Evolutionary conservation across 2,329 filamentous ascomycete species (phyloP).

Genomic region (Apiospora pterosperma): DNA sequence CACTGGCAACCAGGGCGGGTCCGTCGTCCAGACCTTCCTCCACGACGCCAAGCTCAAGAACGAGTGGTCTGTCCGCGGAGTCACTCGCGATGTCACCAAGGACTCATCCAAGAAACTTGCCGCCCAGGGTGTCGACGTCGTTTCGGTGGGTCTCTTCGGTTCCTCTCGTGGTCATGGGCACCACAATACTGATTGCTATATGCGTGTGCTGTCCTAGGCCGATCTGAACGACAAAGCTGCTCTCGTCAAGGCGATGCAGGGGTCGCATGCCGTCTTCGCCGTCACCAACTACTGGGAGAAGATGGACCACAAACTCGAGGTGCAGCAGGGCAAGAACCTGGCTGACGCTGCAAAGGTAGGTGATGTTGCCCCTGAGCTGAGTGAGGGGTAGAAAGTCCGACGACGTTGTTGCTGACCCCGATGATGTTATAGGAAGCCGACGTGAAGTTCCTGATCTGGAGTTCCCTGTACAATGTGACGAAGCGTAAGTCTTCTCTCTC

Average conservation of each 20-base stretch:
- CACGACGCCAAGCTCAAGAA: conserved; percentile 37
- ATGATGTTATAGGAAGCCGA: conserved; percentile 28
- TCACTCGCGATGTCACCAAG: conserved; percentile 48
- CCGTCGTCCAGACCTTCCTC: conserved; percentile 42
- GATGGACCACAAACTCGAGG: conserved; percentile 35
- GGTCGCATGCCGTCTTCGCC: conserved; percentile 46
- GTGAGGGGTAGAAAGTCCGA: neutral
- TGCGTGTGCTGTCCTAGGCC: conserved; percentile 33
- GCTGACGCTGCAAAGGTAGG: conserved; percentile 42
- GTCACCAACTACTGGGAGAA: conserved; percentile 52
- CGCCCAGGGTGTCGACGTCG: conserved; percentile 46
- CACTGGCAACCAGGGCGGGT: conserved; percentile 59
- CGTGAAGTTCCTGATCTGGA: conserved; percentile 42
- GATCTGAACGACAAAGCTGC: conserved; percentile 45
- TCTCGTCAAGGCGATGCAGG: conserved; percentile 40
- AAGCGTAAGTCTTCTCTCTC: conserved; percentile 32
- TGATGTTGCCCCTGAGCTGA: neutral
- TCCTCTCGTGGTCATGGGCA: neutral
- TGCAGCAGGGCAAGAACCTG: conserved; percentile 44
- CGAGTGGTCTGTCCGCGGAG: conserved; percentile 49
- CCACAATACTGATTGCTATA: neutral
- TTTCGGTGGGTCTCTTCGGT: conserved; percentile 29
- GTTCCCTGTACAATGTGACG: conserved; percentile 36
- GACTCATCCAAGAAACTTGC: conserved; percentile 41
- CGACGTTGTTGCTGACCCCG: neutral